Evolutionary conservation across 371 early-diverging fungal genomes (phyloP), one percentile per base, ranked within the genome.

Genomic region (Mucor lusitanicus): DNA sequence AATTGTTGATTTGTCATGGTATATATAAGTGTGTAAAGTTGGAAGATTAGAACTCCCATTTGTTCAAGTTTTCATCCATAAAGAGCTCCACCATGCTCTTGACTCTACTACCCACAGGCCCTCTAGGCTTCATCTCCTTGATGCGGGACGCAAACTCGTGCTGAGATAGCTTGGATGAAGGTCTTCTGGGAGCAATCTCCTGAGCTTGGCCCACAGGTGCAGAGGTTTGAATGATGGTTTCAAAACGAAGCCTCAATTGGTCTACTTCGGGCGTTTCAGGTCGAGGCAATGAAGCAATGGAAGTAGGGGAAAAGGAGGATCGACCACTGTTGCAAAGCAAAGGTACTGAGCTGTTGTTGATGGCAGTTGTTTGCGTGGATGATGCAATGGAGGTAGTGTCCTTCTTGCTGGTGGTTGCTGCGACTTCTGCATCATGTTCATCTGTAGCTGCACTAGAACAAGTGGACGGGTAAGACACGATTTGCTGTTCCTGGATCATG

Each of bases 361-460:
- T 9, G 35, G 35, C 11, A 12, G 42, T 50, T 5, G 58, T 57
- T 35, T 63, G 39, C 32, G 61, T 25, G 23, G 1, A 40, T 57
- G 21, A 35, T 42, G 48, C 19, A 15, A 42, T 3, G 44, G 46
- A n/a, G n/a, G n/a, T 30, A 6, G 15, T 37, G 9, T 42, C 25
- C 21, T 28, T 37, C 1, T 54, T 59, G 13, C 40, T 46, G 27
- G 56, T 71, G 7, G 73, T 61, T 5, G 77, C 76, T 28, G 79
- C 80, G 7, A 80, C 80, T 65, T 80, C 80, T 15, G 80, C 80
- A 69, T 80, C 80, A 57, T 80, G 80, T 23, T 80, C 80, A 40
- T 77, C 72, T 15, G 65, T 54, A 21, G 56, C 46, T 46, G 68
- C 65, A 40, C 68, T 72, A 3, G 72, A 68, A 61, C 64, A 48